Percentiles rank a stretch among this genome's conserved stretches.
These are phyloP conservation scores for Entomophthora muscae DNA, from an alignment of 371 early-diverging fungal genomes.

Conservation along the genomic window DNA sequence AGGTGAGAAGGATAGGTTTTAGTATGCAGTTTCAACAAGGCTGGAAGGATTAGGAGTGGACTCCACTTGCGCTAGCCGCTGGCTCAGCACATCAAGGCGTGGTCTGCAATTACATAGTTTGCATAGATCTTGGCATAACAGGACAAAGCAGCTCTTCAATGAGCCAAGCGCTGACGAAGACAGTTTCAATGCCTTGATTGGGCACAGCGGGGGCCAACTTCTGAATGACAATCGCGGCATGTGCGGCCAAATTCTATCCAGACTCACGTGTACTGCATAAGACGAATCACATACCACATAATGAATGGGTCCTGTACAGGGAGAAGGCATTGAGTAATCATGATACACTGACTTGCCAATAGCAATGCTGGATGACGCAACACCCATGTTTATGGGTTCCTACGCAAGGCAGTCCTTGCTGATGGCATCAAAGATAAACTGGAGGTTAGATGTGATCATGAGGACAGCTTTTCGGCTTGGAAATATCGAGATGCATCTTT, in stretches of 20 bases:
- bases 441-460: background rate
- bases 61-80: slow-evolving; percentile 38
- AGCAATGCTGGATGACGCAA: slow-evolving; percentile 90
- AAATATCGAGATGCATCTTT: slow-evolving; percentile 78
- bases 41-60: background rate
- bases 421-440: slow-evolving; percentile 82
- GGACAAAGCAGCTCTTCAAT: slow-evolving; percentile 54
- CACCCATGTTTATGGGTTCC: slow-evolving; percentile 96
- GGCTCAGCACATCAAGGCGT: slow-evolving; percentile 71
- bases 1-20: background rate
- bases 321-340: slow-evolving; percentile 58
- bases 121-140: slow-evolving; percentile 63
- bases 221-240: slow-evolving; percentile 61
- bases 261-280: slow-evolving; percentile 48
- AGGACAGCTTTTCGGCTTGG: slow-evolving; percentile 28
- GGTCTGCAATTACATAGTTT: slow-evolving; percentile 85
- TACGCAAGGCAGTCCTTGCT: slow-evolving; percentile 66
- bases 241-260: slow-evolving; percentile 54
- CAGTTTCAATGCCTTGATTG: slow-evolving; percentile 82
- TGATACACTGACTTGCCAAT: slow-evolving; percentile 63
- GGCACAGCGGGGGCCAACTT: slow-evolving; percentile 88
- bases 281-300: slow-evolving; percentile 87
- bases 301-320: slow-evolving; percentile 91
- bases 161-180: slow-evolving; percentile 40
- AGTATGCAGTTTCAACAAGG: background rate